Conservation (phyloP, 192 early-diverging fungal species). For the Backusella liffmaniae region DNA sequence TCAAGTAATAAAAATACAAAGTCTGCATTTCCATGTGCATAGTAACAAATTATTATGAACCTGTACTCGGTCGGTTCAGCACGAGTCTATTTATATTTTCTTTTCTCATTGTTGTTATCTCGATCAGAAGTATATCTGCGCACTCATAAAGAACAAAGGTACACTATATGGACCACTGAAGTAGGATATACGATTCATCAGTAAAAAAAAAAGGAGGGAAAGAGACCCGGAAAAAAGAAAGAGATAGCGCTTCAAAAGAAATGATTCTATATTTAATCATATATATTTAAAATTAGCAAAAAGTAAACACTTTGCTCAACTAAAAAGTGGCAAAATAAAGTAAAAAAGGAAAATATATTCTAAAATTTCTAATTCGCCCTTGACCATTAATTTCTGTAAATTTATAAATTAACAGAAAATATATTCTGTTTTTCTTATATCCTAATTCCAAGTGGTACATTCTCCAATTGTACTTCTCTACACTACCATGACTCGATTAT, state of each 20-base stretch:
- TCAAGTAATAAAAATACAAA: background rate
- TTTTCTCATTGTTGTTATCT: background rate
- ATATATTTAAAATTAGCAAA: background rate
- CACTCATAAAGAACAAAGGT: background rate
- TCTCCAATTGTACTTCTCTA: background rate
- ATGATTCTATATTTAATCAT: background rate
- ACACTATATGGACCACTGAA: too few species aligned
- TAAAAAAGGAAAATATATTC: background rate
- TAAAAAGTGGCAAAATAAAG: background rate
- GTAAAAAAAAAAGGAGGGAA: too few species aligned
- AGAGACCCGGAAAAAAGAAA: background rate
- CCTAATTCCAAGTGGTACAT: background rate
- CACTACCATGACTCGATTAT: background rate
- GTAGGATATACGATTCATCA: background rate
- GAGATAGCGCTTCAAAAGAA: background rate
- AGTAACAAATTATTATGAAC: background rate
- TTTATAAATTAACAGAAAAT: conserved; percentile 6
- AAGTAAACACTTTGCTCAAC: background rate
- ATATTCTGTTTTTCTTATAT: background rate
- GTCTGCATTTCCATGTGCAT: background rate
- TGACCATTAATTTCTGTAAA: conserved; percentile 2
- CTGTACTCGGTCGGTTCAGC: background rate
- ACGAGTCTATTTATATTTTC: background rate
- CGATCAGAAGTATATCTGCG: background rate
- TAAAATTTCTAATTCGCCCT: background rate